A percentile compares a stretch with the other conserved stretches of the same genome.
These are phyloP conservation scores for Candida rishiriensis DNA, from an alignment of 805 yeast genomes.

Conservation along the genomic window DNA sequence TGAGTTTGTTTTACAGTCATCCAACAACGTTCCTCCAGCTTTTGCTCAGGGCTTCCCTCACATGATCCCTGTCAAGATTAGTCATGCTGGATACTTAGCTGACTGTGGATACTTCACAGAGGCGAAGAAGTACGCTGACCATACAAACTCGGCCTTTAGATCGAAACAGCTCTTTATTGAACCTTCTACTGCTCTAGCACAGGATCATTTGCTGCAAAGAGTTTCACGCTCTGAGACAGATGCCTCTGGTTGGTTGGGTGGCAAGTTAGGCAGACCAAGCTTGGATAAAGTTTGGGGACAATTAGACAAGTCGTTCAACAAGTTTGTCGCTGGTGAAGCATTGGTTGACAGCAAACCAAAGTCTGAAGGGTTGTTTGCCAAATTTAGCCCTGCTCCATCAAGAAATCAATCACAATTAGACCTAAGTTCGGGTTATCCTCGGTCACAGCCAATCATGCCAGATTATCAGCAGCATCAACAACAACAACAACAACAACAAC, in stretches of 20 bases:
- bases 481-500: too few species aligned
- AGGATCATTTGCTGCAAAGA: constrained; percentile 40
- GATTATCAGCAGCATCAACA: constrained; percentile 4
- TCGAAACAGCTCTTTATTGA: constrained; percentile 32
- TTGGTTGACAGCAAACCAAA: constrained; percentile 31
- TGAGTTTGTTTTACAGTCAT: constrained; percentile 45
- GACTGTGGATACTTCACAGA: constrained; percentile 58
- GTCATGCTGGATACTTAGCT: constrained; percentile 64
- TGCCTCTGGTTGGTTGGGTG: constrained; percentile 69
- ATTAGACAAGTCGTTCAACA: constrained; percentile 71
- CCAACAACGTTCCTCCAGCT: constrained; percentile 32
- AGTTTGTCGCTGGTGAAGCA: constrained; percentile 86
- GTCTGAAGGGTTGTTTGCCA: constrained; percentile 60
- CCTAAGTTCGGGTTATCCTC: constrained; percentile 12
- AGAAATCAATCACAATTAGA: constrained; percentile 45
- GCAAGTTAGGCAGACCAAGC: constrained; percentile 31
- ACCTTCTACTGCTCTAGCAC: constrained; percentile 28
- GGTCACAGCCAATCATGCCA: constrained; percentile 16
- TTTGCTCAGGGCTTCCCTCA: constrained; percentile 39
- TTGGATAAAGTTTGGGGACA: constrained; percentile 83
- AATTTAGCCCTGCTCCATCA: constrained; percentile 66
- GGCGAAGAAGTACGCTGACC: constrained; percentile 62
- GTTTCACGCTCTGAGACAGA: constrained; percentile 36
- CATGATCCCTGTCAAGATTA: constrained; percentile 54
- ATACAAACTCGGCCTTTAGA: constrained; percentile 36